These are phyloP conservation scores for Leishmania amazonensis DNA, from an alignment of 208 protist species.

Conservation along the genomic window DNA sequence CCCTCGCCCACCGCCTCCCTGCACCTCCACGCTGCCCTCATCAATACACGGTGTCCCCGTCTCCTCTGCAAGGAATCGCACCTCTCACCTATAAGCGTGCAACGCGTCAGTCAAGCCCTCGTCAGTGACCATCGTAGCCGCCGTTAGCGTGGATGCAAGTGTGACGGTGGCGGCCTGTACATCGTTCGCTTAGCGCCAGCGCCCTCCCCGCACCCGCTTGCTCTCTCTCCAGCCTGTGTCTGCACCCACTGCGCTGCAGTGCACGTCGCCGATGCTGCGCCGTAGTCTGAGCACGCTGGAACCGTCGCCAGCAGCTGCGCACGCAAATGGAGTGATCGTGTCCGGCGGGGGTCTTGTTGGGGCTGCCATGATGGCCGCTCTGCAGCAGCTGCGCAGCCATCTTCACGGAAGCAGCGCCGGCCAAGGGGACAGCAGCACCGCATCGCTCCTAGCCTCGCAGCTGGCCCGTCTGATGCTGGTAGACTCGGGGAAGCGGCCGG, in stretches of 20 bases:
- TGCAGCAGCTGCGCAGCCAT: conserved; percentile 69
- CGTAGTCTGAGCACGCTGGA: background rate
- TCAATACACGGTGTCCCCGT: background rate
- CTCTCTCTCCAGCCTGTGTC: background rate
- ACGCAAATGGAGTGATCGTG: conserved; percentile 61
- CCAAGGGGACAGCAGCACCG: background rate
- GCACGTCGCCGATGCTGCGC: conserved; percentile 14
- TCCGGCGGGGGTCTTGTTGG: conserved; percentile 85
- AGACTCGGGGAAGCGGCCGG: conserved; percentile 48
- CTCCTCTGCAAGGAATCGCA: background rate
- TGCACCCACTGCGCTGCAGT: background rate
- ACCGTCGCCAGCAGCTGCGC: background rate
- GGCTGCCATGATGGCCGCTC: conserved; percentile 62
- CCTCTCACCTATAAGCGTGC: background rate
- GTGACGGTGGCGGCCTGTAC: background rate
- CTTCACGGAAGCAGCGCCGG: conserved; percentile 17
- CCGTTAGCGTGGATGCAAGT: background rate
- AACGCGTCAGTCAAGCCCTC: background rate
- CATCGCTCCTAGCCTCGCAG: conserved; percentile 21
- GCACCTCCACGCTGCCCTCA: background rate
- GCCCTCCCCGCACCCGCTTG: background rate
- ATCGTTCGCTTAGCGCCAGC: background rate
- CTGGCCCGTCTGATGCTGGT: conserved; percentile 67
- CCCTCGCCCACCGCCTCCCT: background rate
- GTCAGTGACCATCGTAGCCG: background rate